Evolutionary conservation across 805 yeast genomes (phyloP).

Genomic region (Suhomyces tanzawaensis): DNA sequence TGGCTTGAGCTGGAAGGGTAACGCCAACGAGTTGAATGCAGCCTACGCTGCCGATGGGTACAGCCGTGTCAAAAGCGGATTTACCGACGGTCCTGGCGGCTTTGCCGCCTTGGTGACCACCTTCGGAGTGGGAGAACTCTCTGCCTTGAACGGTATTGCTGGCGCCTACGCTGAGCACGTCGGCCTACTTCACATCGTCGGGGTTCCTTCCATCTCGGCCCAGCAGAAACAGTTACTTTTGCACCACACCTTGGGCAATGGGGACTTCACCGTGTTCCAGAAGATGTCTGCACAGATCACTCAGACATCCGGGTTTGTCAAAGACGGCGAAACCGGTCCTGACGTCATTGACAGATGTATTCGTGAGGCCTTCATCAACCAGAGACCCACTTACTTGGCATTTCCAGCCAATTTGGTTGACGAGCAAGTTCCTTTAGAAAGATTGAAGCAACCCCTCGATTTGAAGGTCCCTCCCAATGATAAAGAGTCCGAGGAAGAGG

Average conservation of each 20-base stretch:
- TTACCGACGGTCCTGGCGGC: constrained; percentile 6
- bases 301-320: constrained; percentile 11
- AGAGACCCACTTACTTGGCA: constrained; percentile 16
- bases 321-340: constrained; percentile 12
- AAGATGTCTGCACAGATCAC: constrained; percentile 12
- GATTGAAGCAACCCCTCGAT: constrained; percentile 14
- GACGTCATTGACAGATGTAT: constrained; percentile 14
- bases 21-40: constrained; percentile 86
- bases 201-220: constrained; percentile 13
- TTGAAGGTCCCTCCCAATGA: constrained; percentile 12
- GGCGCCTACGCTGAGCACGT: constrained; percentile 18
- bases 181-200: constrained; percentile 15
- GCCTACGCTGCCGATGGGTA: constrained; percentile 89
- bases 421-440: constrained; percentile 8
- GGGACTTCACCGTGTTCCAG: constrained; percentile 15
- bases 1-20: constrained; percentile 85
- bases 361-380: constrained; percentile 17
- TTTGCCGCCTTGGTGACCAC: constrained; percentile 15
- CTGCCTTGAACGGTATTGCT: constrained; percentile 16
- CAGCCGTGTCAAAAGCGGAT: constrained; percentile 59
- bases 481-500: constrained; percentile 13
- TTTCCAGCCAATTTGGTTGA: constrained; percentile 17
- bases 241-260: constrained; percentile 18
- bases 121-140: constrained; percentile 16
- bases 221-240: constrained; percentile 14